A percentile compares a stretch with the other conserved stretches of the same genome.
phyloP scores from a whole-genome alignment of 106 monocot genomes.

The Allium sativum region DNA sequence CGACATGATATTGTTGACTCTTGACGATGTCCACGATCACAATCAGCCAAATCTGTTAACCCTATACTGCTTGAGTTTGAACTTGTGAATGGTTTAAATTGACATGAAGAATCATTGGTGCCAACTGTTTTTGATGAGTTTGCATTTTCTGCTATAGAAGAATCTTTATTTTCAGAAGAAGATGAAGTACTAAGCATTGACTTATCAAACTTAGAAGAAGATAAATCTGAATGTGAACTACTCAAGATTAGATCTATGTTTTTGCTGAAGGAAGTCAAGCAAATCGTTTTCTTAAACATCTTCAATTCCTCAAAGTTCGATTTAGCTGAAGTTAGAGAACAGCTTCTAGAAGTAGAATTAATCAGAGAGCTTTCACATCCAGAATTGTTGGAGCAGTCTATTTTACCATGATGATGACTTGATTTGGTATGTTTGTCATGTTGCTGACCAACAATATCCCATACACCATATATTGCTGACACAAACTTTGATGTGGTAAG shows the following conservation, averaged over 20 bases:
- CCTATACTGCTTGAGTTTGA: conserved; percentile 8
- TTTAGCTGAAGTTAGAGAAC: conserved; percentile 13
- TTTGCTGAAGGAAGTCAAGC: conserved; percentile 30
- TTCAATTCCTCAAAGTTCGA: conserved; percentile 36
- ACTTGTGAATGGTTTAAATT: conserved; percentile 5
- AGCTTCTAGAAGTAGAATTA: conserved; percentile 5
- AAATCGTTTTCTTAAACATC: conserved; percentile 32
- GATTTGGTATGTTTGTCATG: conserved; percentile 15
- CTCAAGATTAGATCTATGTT: conserved; percentile 11
- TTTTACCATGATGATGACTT: conserved; percentile 12
- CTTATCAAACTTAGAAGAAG: conserved; percentile 2
- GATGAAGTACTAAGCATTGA: conserved; percentile 1
- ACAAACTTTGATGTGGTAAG: conserved; percentile 49
- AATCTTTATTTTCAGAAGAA: conserved; percentile 3
- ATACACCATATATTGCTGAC: conserved; percentile 41
- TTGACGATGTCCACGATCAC: conserved; percentile 9
- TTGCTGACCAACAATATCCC: conserved; percentile 55
- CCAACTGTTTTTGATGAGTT: conserved; percentile 10
- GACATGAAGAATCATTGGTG: conserved; percentile 13
- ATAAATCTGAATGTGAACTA: conserved; percentile 11
- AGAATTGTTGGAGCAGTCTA: neutral
- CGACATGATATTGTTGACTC: conserved; percentile 10
- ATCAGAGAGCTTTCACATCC: conserved; percentile 1
- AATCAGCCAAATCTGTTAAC: conserved; percentile 10
- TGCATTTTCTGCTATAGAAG: conserved; percentile 1